Percentiles rank a stretch among this genome's conserved stretches.
Evolutionary conservation across 306 rosid species (phyloP).

Genomic region (Dicorynia guianensis): DNA sequence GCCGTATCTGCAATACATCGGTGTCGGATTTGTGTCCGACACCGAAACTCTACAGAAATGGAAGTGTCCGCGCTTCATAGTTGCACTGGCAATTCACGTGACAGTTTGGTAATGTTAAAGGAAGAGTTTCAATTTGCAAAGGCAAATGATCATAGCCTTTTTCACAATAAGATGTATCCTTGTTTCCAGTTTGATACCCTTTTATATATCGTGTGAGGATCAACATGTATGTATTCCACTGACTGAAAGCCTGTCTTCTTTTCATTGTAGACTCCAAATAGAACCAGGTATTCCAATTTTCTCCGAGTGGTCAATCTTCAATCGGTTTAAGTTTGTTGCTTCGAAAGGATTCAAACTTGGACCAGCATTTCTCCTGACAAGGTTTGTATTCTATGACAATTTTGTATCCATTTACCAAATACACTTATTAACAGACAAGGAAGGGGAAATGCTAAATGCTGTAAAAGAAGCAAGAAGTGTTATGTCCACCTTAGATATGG

Average conservation of each 20-base stretch:
- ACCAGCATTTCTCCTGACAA: conserved; percentile 81
- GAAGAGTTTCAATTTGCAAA: conserved; percentile 79
- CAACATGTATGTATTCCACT: conserved; percentile 37
- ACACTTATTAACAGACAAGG: not conserved
- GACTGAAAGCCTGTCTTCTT: conserved; percentile 39
- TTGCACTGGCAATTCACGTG: conserved; percentile 77
- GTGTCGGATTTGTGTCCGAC: too few species aligned
- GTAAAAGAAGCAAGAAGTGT: conserved; percentile 20
- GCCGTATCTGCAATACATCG: too few species aligned
- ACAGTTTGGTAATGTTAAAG: conserved; percentile 86
- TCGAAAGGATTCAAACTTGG: conserved; percentile 86
- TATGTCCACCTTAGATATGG: not conserved
- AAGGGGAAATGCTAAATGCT: conserved; percentile 18
- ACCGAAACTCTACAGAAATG: too few species aligned
- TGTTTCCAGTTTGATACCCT: conserved; percentile 30
- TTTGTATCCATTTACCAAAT: conserved; percentile 22
- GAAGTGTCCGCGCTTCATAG: too few species aligned
- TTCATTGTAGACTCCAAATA: conserved; percentile 85
- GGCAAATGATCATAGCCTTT: conserved; percentile 72
- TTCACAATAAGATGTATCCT: conserved; percentile 46
- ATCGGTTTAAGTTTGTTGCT: conserved; percentile 82
- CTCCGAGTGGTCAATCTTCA: conserved; percentile 87
- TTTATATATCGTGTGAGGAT: conserved; percentile 9
- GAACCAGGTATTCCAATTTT: conserved; percentile 92
- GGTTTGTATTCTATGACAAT: conserved; percentile 48